These are phyloP conservation scores for Solanum gandarillasii DNA, from an alignment of 257 asterid species.

Conservation along the genomic window DNA sequence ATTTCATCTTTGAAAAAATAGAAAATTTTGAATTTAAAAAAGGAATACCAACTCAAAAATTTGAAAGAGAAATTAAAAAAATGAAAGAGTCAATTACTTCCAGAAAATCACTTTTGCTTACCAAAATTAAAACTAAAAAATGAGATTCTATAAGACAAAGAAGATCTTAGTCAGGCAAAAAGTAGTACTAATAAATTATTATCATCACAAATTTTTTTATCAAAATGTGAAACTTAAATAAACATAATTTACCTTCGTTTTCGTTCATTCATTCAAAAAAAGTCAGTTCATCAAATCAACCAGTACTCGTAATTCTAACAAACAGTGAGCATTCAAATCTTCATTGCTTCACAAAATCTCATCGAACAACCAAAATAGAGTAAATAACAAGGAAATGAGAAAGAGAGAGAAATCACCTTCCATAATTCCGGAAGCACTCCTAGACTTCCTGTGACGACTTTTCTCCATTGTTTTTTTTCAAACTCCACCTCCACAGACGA, in stretches of 20 bases:
- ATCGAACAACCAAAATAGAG: neutral
- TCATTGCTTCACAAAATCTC: neutral
- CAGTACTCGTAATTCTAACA: neutral
- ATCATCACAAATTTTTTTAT: neutral
- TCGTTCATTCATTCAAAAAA: neutral
- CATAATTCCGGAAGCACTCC: conserved; percentile 45
- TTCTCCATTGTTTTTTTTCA: conserved; percentile 42
- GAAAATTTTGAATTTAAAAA: neutral
- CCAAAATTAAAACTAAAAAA: neutral
- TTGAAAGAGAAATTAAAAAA: neutral
- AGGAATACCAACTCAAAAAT: too few species aligned
- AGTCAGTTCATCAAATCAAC: neutral
- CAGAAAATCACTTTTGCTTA: neutral
- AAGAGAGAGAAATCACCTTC: conserved; percentile 40
- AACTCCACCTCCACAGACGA: conserved; percentile 8
- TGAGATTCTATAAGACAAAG: neutral
- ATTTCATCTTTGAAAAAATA: too few species aligned
- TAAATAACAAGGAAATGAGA: neutral
- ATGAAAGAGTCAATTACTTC: neutral
- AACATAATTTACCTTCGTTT: neutral
- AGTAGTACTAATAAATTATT: neutral
- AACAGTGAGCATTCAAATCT: neutral
- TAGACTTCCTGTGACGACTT: conserved; percentile 73
- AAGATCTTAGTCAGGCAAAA: neutral
- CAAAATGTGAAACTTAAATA: neutral